These are phyloP conservation scores for Coprinopsis marcescibilis DNA, from an alignment of 768 basidiomycete genomes.

Conservation along the genomic window DNA sequence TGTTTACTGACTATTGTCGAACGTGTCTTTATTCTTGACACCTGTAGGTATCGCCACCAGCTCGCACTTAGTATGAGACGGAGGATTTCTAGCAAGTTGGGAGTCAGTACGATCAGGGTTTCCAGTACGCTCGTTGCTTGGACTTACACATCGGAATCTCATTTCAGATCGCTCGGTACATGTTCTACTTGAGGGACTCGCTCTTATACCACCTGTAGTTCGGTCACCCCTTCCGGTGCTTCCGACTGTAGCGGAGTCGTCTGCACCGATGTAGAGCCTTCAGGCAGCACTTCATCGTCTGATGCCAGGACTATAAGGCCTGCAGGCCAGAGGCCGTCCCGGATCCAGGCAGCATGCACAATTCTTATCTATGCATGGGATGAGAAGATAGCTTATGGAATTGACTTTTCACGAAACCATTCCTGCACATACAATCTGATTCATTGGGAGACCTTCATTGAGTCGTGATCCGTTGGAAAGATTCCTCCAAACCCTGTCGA, in stretches of 20 bases:
- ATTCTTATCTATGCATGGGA: constrained; percentile 54
- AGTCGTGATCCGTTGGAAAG: constrained; percentile 54
- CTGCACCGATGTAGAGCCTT: constrained; percentile 4
- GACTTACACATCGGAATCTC: constrained; percentile 2
- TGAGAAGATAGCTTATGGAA: not conserved
- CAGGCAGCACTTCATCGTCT: constrained; percentile 40
- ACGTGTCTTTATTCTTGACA: constrained; percentile 7
- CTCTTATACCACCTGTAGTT: not conserved
- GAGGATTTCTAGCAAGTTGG: not conserved
- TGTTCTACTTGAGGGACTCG: too few relatives aligned
- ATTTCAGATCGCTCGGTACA: not conserved
- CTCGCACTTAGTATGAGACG: constrained; percentile 45
- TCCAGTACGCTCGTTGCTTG: not conserved
- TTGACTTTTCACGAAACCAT: not conserved
- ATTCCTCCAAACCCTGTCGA: constrained; percentile 60
- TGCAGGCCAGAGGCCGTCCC: constrained; percentile 72
- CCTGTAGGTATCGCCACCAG: constrained; percentile 71
- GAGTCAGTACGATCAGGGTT: not conserved
- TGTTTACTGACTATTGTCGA: constrained; percentile 16
- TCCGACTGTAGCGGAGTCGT: not conserved
- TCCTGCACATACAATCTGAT: constrained; percentile 54
- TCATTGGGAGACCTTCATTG: constrained; percentile 57
- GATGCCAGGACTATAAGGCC: constrained; percentile 56
- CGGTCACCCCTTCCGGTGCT: not conserved
- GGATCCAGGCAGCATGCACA: constrained; percentile 68